Evolutionary conservation across 768 basidiomycete species (phyloP), one percentile per base, ranked within the genome.

Genomic region (Pleurotus ostreatus): DNA sequence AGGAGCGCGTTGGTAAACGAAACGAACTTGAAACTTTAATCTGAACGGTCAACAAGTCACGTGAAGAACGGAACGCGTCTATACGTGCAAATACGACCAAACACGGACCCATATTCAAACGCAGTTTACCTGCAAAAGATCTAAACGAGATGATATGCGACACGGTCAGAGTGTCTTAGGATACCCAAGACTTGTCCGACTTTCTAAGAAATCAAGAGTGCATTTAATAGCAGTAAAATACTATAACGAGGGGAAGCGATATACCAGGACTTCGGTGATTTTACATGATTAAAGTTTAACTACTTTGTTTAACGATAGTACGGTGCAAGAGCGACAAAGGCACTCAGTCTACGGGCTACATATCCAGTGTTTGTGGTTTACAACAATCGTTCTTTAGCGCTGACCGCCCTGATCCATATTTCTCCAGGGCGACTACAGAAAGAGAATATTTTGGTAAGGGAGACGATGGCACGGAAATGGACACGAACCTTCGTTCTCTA

Each of bases 401-500:
- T 74, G 44, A 92, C 86, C 13, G 84, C 77, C 49, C 82, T 71
- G 55, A 88, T 80, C 84, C 84, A 88, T 46, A 88, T 85, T 68
- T 88, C 85, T 6, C 84, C 84, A 9, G 88, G 88, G 12, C 86
- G 86, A 64, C 88, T 89, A 60, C 25, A 59, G 55, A 34, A 40
- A 4, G 62, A 47, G 43, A 55, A 49, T 49, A 25, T 46, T 55
- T 58, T 34, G 60, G 44, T 55, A 56, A 58, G 16, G 56, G 60
- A 34, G 15, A 55, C n/a, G 55, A 56, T 47, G 41, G 44, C 48
- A 9, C 2, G 15, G 56, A 58, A 44, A 48, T 22, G 46, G 9
- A 22, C 22, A 71, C 76, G 13, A n/a, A 83, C 89, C 89, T 92
- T 70, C 80, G 83, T 70, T 89, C 92, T 49, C 92, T 75, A 63